phyloP scores from a whole-genome alignment of 176 grass and related monocot species.

The Aegilops bicornis region DNA sequence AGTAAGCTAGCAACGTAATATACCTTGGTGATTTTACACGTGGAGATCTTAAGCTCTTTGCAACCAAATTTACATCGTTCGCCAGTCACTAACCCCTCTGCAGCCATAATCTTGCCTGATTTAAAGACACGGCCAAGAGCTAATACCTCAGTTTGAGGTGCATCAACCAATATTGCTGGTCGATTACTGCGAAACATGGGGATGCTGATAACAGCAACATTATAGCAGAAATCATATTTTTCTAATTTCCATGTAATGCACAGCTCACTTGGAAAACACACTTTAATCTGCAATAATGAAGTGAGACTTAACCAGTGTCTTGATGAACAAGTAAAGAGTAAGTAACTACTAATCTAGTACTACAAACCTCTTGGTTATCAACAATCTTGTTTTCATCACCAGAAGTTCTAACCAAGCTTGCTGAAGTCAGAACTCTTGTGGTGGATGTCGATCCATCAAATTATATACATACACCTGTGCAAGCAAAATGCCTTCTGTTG shows the following conservation, averaged over 20 bases:
- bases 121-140: background rate
- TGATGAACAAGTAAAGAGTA: too few species aligned
- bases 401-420: slow-evolving; percentile 10
- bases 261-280: too few species aligned
- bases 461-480: background rate
- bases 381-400: background rate
- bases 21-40: background rate
- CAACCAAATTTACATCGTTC: background rate
- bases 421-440: background rate
- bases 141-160: background rate
- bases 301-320: too few species aligned
- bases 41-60: background rate
- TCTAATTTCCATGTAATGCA: too few species aligned
- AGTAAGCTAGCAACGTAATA: background rate
- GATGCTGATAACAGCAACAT: too few species aligned
- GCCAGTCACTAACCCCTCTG: background rate
- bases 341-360: too few species aligned
- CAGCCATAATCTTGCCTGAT: background rate
- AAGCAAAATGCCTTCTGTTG: background rate
- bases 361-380: background rate
- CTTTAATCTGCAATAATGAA: too few species aligned
- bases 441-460: background rate
- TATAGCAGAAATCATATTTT: too few species aligned
- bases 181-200: too few species aligned
- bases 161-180: background rate